Base-by-base conservation (phyloP, 352 stramenopile genomes). In the Globisporangium ultimum region DNA sequence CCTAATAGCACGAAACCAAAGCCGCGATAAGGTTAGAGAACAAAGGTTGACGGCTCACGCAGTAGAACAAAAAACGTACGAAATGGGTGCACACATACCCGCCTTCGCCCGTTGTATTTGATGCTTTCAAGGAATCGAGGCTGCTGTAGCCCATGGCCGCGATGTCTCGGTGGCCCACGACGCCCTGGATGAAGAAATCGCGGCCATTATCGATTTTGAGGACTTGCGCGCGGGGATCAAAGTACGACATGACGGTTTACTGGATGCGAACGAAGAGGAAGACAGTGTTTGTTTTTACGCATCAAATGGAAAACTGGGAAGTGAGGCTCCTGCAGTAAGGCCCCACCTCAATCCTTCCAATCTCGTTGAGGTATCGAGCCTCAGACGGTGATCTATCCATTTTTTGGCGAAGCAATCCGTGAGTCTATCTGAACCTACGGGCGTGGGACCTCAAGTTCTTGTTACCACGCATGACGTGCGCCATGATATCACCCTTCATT, bases 61-160 rank as follows among this genome's bases (percentile, higher is more conserved):
- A 42, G 11, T 22, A 13, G 17, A 32, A n/a, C 28, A n/a, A 7
- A 3, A 12, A 38, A 6, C 22, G 21, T 18, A 13, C 2, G 12
- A 8, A 0, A 17, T 18, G 12, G 2, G 1, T 10, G 24, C 48
- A 45, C 40, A 3, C 18, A n/a, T 21, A 17, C 53, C n/a, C 43
- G 54, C 48, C 38, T 61, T 61, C 21, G 47, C 10, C 46, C 55
- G 22, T 49, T 55, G 55, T 55, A 61, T 46, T 55, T 55, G 36
- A 45, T 12, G 2, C 14, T 32, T 24, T 32, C 6, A 4, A 32
- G 34, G 7, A 34, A 1, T 13, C 48, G 17, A 15, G 40, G 18
- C 2, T 43, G 38, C 10, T 17, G 6, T 45, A 2, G 10, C 45
- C 15, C 32, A 11, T 43, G 20, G 9, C 36, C 32, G 55, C 38